Evolutionary conservation across 2,329 filamentous ascomycete genomes (phyloP), one percentile per base, ranked within the genome.

Genomic region (Cladophialophora chaetospira): DNA sequence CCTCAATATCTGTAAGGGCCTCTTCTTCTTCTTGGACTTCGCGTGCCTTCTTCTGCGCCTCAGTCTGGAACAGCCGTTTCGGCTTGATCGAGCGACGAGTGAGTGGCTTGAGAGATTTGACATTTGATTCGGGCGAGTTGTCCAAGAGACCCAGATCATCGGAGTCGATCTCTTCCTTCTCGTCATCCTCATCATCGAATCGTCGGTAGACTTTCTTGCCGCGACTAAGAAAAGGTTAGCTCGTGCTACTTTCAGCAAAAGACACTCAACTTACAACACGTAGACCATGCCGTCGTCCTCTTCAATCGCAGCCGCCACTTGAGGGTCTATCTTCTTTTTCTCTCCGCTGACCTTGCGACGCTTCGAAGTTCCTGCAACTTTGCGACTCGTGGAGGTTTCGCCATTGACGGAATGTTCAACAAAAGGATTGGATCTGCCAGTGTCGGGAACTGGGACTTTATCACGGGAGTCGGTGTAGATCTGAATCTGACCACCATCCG

Each of bases 391-490:
- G 13, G 60, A 52, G 33, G 62, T 67, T 65, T 72, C 70, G 53
- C 68, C 65, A 47, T 68, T 63, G 60, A 73, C 74, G 11, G 72
- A 75, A 46, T 78, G 47, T n/a, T 62, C 61, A 4, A 63, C 23
- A 64, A 86, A 86, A 0, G 82, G 82, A 63, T 86, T 86, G 52
- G 79, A 77, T 44, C 77, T 73, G 29, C 72, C 75, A 3, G 75
- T 67, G 60, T 82, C 80, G 2, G 78, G 56, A 47, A 79, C 75
- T 11, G 84, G 84, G 28, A 86, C 73, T 43, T 82, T 79, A 66
- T 86, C 83, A 62, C 83, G 80, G 23, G 81, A 80, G 64, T 87
- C 84, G n/a, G 82, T 85, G 71, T 79, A 86, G 59, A 87, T 83
- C 48, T 80, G 70, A 43, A 85, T 81, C 36, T 74, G 71, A 19